Percentiles rank a stretch among this genome's conserved stretches.
Evolutionary conservation across 176 grass and related monocot species (phyloP).

Genomic region (Triticum timopheevii): DNA sequence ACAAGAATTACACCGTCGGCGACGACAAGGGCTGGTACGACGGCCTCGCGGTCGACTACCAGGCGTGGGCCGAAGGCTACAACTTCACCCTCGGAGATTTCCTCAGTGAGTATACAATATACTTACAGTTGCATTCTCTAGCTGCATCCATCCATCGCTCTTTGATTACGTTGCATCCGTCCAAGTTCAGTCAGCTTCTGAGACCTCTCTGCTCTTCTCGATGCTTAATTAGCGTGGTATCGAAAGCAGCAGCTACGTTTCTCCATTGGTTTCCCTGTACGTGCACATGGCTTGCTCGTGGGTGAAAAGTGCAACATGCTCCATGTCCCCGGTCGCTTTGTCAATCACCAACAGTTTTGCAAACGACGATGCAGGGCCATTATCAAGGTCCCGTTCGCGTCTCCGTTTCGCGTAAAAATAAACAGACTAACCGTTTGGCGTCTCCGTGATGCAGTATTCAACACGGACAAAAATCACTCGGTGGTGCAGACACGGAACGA

Average conservation of each 20-base stretch:
- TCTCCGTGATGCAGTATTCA: conserved; percentile 59
- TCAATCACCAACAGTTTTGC: not conserved
- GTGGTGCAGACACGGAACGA: conserved; percentile 86
- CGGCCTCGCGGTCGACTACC: conserved; percentile 63
- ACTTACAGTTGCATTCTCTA: not conserved
- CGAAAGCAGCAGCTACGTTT: conserved; percentile 6
- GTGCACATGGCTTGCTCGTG: conserved; percentile 28
- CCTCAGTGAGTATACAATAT: conserved; percentile 68
- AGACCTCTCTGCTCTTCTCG: not conserved
- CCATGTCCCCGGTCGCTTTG: not conserved
- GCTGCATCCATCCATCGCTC: not conserved
- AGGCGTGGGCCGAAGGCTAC: conserved; percentile 81
- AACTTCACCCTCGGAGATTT: conserved; percentile 98
- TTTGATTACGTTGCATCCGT: not conserved
- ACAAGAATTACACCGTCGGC: conserved; percentile 97
- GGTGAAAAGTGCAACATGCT: not conserved
- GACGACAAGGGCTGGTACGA: conserved; percentile 90
- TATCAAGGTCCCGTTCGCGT: not conserved
- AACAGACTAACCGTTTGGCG: not conserved
- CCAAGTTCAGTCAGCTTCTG: not conserved
- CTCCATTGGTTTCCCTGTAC: not conserved
- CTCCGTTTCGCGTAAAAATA: not conserved
- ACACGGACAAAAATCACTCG: conserved; percentile 97
- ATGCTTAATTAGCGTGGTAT: not conserved
- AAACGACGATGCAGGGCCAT: not conserved